Evolutionary conservation across 495 filamentous ascomycete genomes (phyloP), one percentile per base, ranked within the genome.

Genomic region (Xylaria sp.): DNA sequence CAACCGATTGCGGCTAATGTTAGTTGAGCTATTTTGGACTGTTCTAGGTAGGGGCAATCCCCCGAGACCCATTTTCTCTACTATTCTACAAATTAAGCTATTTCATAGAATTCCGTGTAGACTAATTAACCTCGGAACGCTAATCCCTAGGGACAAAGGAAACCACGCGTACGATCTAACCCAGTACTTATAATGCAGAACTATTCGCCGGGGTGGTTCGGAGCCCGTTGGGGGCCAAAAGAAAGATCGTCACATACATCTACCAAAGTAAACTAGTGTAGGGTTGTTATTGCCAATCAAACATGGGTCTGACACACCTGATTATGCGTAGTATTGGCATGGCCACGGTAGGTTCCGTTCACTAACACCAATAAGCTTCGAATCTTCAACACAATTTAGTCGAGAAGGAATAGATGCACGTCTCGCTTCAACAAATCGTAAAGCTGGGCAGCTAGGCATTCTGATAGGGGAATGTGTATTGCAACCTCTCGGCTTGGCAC

Each of bases 371-470:
- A 3, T 14, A 37, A 37, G 33, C 17, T 37, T 9, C 31, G 37
- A 61, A 5, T 11, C 4, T 40, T 5, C 31, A 15, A 43, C 33
- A 37, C 17, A 41, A 14, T 2, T 21, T 26, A 41, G 55, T 40
- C 37, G 19, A 5, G 37, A 43, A 62, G 59, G 59, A 62, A 26
- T 43, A 26, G 21, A n/a, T 62, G 37, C 59, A 29, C 59, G 59
- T 43, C 12, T 62, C 59, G 37, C 12, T 24, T 29, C 37, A 26
- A 41, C 12, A 11, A 61, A 14, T 9, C 31, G 24, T 21, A 26
- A 35, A 14, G 37, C 59, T 62, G n/a, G 37, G 37, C 33, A 24
- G 33, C 57, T 61, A 24, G 31, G 24, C 15, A 11, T 11, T 40
- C 5, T 21, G 35, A 61, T 58, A 53, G 6, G 50, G 50, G 21